Evolutionary conservation across 495 filamentous ascomycete species (phyloP), one percentile per base, ranked within the genome.

Genomic region (Penicillium robsamsonii): DNA sequence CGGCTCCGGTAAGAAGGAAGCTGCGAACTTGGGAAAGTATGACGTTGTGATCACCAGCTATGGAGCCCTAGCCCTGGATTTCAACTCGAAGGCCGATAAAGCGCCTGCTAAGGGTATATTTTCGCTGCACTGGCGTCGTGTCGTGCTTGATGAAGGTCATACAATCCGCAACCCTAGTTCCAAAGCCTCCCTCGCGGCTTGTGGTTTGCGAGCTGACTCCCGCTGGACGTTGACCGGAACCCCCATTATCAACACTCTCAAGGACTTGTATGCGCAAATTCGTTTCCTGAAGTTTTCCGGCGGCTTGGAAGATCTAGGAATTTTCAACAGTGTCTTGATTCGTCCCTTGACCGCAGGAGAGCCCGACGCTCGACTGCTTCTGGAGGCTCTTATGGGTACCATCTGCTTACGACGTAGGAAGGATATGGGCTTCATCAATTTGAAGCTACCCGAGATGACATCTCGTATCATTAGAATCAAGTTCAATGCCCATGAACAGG

Each of bases 71-170:
- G 66, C 68, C 8, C 60, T 60, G 41, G 80, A 81, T 35, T 81
- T 70, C 53, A 69, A 71, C 0, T 66, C 69, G 2, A 62, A 66
- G 22, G 58, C 64, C 1, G 74, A 70, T 33, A 64, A 56, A 50
- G 55, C 59, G 0, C 72, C 75, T 5, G 45, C 57, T 9, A 73
- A 72, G 35, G 73, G 74, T 6, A 74, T 96, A 0, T 87, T 85
- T 63, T 84, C 84, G 0, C 59, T 88, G 4, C 73, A 87, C 3
- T 97, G 91, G 90, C 82, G 87, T 25, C 87, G 92, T 17, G 74
- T 96, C 12, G 87, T 96, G 11, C 76, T 96, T 6, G 92, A 96
- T 57, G 92, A 97, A 76, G 92, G 88, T 0, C 92, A 97, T 64
- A 86, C 75, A 2, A 91, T 96, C 51, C 83, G 92, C 22, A 96